Base-by-base conservation (phyloP, 345 rosid genomes). In the Toxicodendron radicans region DNA sequence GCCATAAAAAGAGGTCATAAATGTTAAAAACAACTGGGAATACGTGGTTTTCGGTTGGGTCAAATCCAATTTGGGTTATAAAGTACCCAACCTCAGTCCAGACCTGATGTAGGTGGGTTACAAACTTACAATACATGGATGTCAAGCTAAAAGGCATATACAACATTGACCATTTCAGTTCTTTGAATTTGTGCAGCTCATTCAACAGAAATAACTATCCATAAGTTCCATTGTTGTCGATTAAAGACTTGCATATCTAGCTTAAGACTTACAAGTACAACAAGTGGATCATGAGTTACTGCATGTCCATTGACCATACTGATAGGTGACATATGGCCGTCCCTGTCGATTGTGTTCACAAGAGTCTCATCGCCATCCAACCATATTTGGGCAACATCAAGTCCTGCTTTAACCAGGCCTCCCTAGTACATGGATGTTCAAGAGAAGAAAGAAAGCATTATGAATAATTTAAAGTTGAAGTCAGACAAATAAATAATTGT, bases 361-460 rank as follows among this genome's bases (percentile, higher is more conserved):
- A 91, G 92, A 51, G 95, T 91, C 82, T 89, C 98, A 70, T 90
- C 86, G 30, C 98, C 98, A 35, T 94, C 98, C 20, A 91, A 86
- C 98, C 98, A 94, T 66, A 94, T 83, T 45, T 88, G 91, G 21
- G 97, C 98, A 72, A 91, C 94, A 79, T 94, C 98, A 10, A 94
- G 94, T 68, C 98, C 95, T 32, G 87, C 94, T 87, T 83, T 91
- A 75, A 94, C 98, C 73, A 94, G 79, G 63, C 97, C 98, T 27
- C 98, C 98, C 95, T 94, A 81, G 63, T 38, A 59, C 63, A 79
- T 38, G 38, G 30, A 58, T 54, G 3, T 38, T 38, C 43, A 17
- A 41, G 68, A 58, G 21, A 65, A 43, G 20, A 72, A 72, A 18
- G 49, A 45, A 20, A 45, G 38, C 4, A 8, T 38, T 10, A 60